Conservation (phyloP, 768 basidiomycete species). For the Omphalotus guepiniiformis region DNA sequence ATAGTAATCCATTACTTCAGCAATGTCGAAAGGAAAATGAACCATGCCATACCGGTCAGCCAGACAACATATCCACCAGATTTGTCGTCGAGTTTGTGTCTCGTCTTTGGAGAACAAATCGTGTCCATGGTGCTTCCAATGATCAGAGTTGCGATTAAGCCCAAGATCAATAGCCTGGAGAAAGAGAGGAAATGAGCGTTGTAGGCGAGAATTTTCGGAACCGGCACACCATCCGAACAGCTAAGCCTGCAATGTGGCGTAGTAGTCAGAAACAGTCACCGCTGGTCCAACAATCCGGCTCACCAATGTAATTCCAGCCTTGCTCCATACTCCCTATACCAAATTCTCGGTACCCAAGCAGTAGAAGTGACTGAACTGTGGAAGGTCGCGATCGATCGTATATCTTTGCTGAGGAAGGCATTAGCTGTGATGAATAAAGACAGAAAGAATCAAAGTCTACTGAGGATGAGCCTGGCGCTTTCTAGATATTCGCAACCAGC, state of each 20-base stretch:
- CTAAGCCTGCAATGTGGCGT: slow-evolving; percentile 49
- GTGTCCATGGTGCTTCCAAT: slow-evolving; percentile 63
- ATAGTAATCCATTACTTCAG: slow-evolving; percentile 6
- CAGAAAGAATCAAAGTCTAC: slow-evolving; percentile 31
- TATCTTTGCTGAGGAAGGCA: slow-evolving; percentile 51
- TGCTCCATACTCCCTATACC: slow-evolving; percentile 83
- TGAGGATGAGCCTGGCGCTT: slow-evolving; percentile 58
- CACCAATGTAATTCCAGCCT: slow-evolving; percentile 81
- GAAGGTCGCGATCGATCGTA: slow-evolving; percentile 67
- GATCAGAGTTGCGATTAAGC: slow-evolving; percentile 71
- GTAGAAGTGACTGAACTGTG: slow-evolving; percentile 75
- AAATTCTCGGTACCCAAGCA: slow-evolving; percentile 80
- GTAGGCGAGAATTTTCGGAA: not conserved
- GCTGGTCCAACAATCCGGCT: slow-evolving; percentile 13
- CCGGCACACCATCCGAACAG: slow-evolving; percentile 60
- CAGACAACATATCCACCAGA: slow-evolving; percentile 76
- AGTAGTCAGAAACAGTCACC: not conserved
- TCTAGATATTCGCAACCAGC: slow-evolving; percentile 62
- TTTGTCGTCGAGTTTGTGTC: slow-evolving; percentile 66
- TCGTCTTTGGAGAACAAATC: slow-evolving; percentile 62
- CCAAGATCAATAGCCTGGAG: slow-evolving; percentile 74
- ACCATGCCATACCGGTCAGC: slow-evolving; percentile 54
- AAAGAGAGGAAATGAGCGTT: slow-evolving; percentile 3
- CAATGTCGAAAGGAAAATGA: slow-evolving; percentile 5
- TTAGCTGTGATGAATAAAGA: no score